Evolutionary conservation across 345 rosid species (phyloP), one percentile per base, ranked within the genome.

Genomic region (Alliaria petiolata): DNA sequence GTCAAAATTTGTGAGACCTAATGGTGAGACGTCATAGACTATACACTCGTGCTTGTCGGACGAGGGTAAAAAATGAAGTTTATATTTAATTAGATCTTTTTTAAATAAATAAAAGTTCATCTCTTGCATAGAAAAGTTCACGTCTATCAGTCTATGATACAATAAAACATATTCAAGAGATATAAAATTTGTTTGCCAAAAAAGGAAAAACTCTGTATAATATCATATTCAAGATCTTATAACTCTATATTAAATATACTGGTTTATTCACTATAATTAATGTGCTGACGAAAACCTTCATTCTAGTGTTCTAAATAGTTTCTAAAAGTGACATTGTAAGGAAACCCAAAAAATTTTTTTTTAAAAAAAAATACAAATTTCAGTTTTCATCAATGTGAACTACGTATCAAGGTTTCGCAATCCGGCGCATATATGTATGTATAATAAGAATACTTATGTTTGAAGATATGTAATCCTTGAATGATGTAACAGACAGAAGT

Each of bases 11-110:
- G 4, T 47, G n/a, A 54, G 35, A 46, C 16, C 11, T 49, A 52
- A 25, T 46, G 66, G 74, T 46, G 30, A 58, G 56, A 70, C 38
- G 56, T 70, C 74, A 35, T 53, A 26, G 39, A 58, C 19, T 46
- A 14, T 56, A 33, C 42, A 63, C 43, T 30, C 40, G 70, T 52
- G 17, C 39, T 39, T 52, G 39, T 51, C 38, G 59, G 70, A 65
- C 36, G 33, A 59, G 34, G 33, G 43, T 63, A 19, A 19, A 46
- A n/a, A 35, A 49, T 5, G 17, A 12, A 7, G 30, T 17, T n/a
- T 34, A 17, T 10, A 22, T 22, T 22, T 10, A n/a, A 1, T n/a
- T 31, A 9, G 31, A 46, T 6, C 20, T 3, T 47, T 57, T 62
- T 1, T 33, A 3, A 7, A n/a, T n/a, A n/a, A n/a, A n/a, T 8